Evolutionary conservation across 768 basidiomycete species (phyloP), one percentile per base, ranked within the genome.

Genomic region (Hebeloma cylindrosporum): DNA sequence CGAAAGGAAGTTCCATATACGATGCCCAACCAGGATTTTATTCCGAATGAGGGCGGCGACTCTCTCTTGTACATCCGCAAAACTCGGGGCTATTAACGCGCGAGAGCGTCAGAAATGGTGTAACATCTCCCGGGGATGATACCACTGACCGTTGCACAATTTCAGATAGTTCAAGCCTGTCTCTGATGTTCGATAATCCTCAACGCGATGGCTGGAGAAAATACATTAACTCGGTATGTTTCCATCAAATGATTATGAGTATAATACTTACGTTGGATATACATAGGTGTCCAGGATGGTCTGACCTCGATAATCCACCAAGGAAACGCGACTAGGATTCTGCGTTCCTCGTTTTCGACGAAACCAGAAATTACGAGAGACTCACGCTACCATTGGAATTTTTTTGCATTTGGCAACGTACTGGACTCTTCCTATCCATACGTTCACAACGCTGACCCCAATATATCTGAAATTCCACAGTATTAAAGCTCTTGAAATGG

Each of bases 11-110:
- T 68, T 63, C 78, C 78, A 80, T 14, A 80, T 57, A 23, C 67
- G 62, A 53, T 81, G 72, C n/a, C 80, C 79, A n/a, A 81, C 68
- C 20, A 81, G 58, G 13, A 80, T 70, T 52, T 76, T 79, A 46
- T 67, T 63, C 13, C 55, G 60, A 37, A 80, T 67, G 32, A 75
- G 51, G n/a, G 56, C 53, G 9, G 69, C 65, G 7, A 79, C 74
- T 6, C 60, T 65, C 27, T 63, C 52, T 54, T 76, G 77, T 7
- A 80, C 72, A 42, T 73, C 67, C 25, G 63, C 59, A 57, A 80
- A 80, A n/a, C 54, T 42, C 5, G 75, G 73, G n/a, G 74, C 79
- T 79, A 50, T n/a, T 13, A 54, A 30, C 32, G 13, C 18, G n/a
- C n/a, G n/a, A 40, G 21, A 40, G 20, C 16, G 1, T 40, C 17